Evolutionary conservation across 768 basidiomycete genomes (phyloP), one percentile per base, ranked within the genome.

Genomic region (Xanthoconium stramineum): DNA sequence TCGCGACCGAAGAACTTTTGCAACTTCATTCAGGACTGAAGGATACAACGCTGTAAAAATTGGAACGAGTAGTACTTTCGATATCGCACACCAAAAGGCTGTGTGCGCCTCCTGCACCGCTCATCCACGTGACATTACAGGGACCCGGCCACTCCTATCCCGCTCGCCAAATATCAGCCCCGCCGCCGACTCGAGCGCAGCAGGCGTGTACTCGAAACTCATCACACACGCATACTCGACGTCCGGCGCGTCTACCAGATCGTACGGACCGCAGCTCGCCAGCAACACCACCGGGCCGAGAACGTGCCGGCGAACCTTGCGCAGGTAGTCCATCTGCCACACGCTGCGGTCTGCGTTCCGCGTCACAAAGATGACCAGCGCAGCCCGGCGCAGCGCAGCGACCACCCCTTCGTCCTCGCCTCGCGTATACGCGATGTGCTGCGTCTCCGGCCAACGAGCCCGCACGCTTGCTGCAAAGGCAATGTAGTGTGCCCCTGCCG

Each of bases 261-360:
- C 86, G 60, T 88, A 89, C 30, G 86, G 86, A n/a, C 78, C 81
- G 63, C 85, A 85, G 37, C 82, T 85, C 19, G 83, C 78, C 0
- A 88, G 57, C 14, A 87, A 65, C 1, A 85, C 73, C 35, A 85
- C 67, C 17, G 72, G 71, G 3, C 7, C n/a, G 9, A 53, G 19
- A 56, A 69, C 43, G 63, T 51, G 61, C 20, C 35, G 47, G 56
- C 19, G 70, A 43, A 39, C 77, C 59, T 36, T 61, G 57, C 46
- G 64, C 52, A 86, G 58, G 38, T 73, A 71, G 12, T 72, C 70
- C 47, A 76, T 53, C 68, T 85, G 86, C 85, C 85, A 88, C 12
- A 48, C 39, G 39, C 73, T 74, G 30, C 71, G 74, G 56, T 82
- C 75, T 15, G 80, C 85, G 56, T 85, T 85, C 7, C 84, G 77